Evolutionary conservation across 106 monocot species (phyloP), one percentile per base, ranked within the genome.

Genomic region (Agapanthus africanus): DNA sequence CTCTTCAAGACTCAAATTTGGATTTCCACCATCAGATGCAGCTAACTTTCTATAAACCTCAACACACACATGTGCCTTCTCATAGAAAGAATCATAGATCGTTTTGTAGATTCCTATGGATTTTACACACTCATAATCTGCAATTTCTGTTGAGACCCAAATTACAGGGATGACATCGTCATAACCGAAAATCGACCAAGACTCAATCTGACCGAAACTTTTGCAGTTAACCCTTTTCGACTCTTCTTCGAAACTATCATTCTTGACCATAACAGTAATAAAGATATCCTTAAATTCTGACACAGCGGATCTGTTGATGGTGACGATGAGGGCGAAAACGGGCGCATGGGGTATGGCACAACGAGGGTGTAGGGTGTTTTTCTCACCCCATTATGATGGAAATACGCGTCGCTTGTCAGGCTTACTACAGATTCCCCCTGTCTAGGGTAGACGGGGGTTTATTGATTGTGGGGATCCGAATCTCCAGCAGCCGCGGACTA

Each of bases 41-140:
- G 81, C 73, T 66, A 97, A 66, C 73, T 83, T 92, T 60, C 75
- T 82, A 67, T 84, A 92, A 57, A 90, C 76, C 49, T 89, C 87
- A 46, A 97, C 68, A 78, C 97, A 97, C 35, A 87, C 71, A 2
- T 73, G 73, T 39, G 92, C 97, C 80, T 97, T 97, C 76, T 90
- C 84, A 47, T 73, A 71, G 49, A 97, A 97, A 67, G 61, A 82
- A 21, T 81, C 81, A 59, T 80, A 97, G 39, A 85, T 87, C 19
- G 73, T 87, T 72, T 82, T 97, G 69, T 97, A 97, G 37, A 30
- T 79, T 27, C 76, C 46, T 65, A 81, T 78, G 57, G 92, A 89
- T 66, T 97, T 97, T 18, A 97, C 88, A 71, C 97, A 97, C 79
- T 97, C 97, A 73, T 90, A 97, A 22, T 91, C 88, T 46, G 92